Base-by-base conservation (phyloP, 257 asterid genomes). In the Capsicum baccatum region DNA sequence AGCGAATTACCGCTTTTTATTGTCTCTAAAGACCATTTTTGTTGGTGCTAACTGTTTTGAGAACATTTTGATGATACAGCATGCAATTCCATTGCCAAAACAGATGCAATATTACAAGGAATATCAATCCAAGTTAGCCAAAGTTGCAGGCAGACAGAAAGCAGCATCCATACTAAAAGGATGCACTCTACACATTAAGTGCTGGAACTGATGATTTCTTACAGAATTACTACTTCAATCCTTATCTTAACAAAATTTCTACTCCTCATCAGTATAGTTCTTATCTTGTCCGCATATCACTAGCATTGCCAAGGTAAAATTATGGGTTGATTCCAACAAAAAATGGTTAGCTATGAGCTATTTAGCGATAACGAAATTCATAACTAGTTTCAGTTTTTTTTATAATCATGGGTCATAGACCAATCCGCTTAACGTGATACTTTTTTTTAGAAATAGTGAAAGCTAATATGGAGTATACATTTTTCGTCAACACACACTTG, bases 211-310 rank as follows among this genome's bases (percentile, higher is more conserved):
- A 97, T 79, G 99, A 97, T 70, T 97, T 88, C 56, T 54, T 97
- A 37, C 99, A 95, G 89, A 97, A 97, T 84, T 97, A 97, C 83
- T 97, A 97, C 78, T 79, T 95, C 44, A 93, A 97, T 86, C 97
- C 97, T 83, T 87, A 88, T 66, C 86, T 95, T 84, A 90, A 94
- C 91, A 91, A 88, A 78, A 89, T 85, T 83, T 92, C 85, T 79
- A 89, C 99, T 42, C 91, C 93, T 56, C 98, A 92, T 81, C 94
- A 95, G 85, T 95, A 95, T 63, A 90, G 93, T 21, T 80, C 97
- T 14, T 86, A 89, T 87, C 95, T 97, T 26, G 79, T 91, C 26
- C 88, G 91, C 84, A 89, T 87, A 35, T 95, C 91, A 83, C 90
- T 0, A 81, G 35, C 63, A 94, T 94, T 82, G 83, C 95, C 89